Evolutionary conservation across 208 protist species (phyloP), one percentile per base, ranked within the genome.

Genomic region (Trypanosomatidae sp.): DNA sequence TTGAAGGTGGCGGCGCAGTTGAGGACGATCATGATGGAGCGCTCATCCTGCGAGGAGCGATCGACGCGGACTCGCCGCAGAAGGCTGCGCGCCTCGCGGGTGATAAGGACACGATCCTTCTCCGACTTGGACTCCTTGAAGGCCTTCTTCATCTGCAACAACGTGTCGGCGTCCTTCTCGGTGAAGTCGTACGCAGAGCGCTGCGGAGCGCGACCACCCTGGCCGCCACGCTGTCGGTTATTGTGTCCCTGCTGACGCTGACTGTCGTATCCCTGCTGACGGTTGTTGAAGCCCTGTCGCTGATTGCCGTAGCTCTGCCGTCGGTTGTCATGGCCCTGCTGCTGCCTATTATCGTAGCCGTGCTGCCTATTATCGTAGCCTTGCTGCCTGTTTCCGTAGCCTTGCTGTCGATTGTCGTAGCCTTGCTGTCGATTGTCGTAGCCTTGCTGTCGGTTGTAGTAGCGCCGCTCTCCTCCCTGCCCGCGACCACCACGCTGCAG

Each of bases 1-100:
- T 76, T 60, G 56, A 96, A 96, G 0, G 79, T 83, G 56, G 79
- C 85, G 12, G 88, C 89, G 60, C 81, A 90, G 79, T 96, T 96
- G n/a, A 96, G 74, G 22, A 91, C 73, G 43, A 91, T 62, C 33
- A 79, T 79, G 46, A 94, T 77, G 0, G 88, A 82, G 55, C 89
- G 87, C 77, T 96, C 92, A 64, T 96, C 92, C 76, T 94, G 89
- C 28, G 90, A 87, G 33, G 92, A 96, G 15, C 83, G 82, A 69
- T 96, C 92, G n/a, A 94, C 75, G 49, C 83, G 88, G 3, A 64
- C 68, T 1, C 79, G 66, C 17, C 85, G 83, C 46, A 93, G 50
- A 28, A 87, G 43, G 19, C 80, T 74, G 47, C 87, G 86, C 7
- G 88, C 92, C 58, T 90, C 83, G 5, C 70, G 66, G 58, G 72